These are phyloP conservation scores for Fraxinus paxiana DNA, from an alignment of 305 asterid species.

Conservation along the genomic window DNA sequence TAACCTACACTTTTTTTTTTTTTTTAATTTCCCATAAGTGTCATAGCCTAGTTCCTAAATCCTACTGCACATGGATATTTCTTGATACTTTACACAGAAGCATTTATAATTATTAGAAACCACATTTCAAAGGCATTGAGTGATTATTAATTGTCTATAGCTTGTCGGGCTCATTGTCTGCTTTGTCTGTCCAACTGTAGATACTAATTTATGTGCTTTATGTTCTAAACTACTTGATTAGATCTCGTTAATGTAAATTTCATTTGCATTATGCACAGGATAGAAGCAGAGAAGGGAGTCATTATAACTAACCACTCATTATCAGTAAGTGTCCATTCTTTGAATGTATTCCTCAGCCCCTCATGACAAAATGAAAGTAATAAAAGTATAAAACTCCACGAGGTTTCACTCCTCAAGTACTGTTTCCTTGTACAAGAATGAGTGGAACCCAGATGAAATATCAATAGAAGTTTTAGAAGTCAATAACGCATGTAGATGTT, in stretches of 20 bases:
- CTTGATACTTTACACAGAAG: constrained; percentile 3
- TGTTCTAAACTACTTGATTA: constrained; percentile 6
- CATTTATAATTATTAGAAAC: not conserved
- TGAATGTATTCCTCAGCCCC: constrained; percentile 16
- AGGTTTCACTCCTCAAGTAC: constrained; percentile 8
- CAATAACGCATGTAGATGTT: constrained; percentile 10
- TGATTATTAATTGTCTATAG: not conserved
- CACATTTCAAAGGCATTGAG: not conserved
- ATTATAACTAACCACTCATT: constrained; percentile 82
- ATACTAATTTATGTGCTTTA: not conserved
- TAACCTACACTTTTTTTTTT: not conserved
- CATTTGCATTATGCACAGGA: constrained; percentile 54
- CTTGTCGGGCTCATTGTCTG: constrained; percentile 10
- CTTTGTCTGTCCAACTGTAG: constrained; percentile 7
- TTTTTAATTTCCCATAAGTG: not conserved
- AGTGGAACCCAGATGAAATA: constrained; percentile 2
- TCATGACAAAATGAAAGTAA: not conserved
- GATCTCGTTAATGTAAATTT: constrained; percentile 16
- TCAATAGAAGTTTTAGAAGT: not conserved
- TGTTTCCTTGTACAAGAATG: not conserved
- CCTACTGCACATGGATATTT: constrained; percentile 6
- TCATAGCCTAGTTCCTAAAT: not conserved
- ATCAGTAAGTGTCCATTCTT: constrained; percentile 48
- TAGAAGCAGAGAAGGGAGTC: constrained; percentile 92
- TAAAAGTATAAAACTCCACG: not conserved